Evolutionary conservation across 768 basidiomycete genomes (phyloP).

Genomic region (Calocybe indica): DNA sequence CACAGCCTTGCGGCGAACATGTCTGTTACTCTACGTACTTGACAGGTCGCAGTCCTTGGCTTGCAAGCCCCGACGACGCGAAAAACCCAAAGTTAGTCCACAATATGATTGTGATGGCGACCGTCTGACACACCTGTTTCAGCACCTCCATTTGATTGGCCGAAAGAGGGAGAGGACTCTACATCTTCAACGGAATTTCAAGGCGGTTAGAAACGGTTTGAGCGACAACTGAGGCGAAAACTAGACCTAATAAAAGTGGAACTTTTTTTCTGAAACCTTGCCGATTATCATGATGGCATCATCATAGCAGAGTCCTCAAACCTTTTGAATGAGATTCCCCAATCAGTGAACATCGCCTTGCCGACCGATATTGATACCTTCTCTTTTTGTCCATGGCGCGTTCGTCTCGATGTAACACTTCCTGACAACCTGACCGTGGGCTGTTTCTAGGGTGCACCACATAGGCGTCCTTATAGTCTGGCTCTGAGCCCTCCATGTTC

Average conservation of each 20-base stretch:
- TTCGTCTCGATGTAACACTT: slow-evolving; percentile 30
- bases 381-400: slow-evolving; percentile 30
- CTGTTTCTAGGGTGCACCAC: slow-evolving; percentile 43
- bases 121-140: slow-evolving; percentile 6
- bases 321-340: neutral
- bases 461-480: slow-evolving; percentile 34
- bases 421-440: slow-evolving; percentile 54
- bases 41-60: too few relatives aligned
- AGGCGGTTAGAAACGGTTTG: neutral
- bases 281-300: slow-evolving; percentile 11
- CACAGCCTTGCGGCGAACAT: neutral
- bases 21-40: too few relatives aligned
- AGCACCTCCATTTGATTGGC: neutral
- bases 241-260: neutral
- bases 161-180: neutral
- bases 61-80: too few relatives aligned
- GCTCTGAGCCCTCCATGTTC: slow-evolving; percentile 15
- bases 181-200: too few relatives aligned
- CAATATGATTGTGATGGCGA: slow-evolving; percentile 9
- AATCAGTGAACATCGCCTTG: slow-evolving; percentile 49
- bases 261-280: neutral
- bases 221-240: neutral
- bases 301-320: neutral
- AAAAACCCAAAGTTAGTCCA: too few relatives aligned
- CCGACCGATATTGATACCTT: slow-evolving; percentile 49